Evolutionary conservation across 2,329 filamentous ascomycete genomes (phyloP).

Genomic region (Hirsutella thompsonii): DNA sequence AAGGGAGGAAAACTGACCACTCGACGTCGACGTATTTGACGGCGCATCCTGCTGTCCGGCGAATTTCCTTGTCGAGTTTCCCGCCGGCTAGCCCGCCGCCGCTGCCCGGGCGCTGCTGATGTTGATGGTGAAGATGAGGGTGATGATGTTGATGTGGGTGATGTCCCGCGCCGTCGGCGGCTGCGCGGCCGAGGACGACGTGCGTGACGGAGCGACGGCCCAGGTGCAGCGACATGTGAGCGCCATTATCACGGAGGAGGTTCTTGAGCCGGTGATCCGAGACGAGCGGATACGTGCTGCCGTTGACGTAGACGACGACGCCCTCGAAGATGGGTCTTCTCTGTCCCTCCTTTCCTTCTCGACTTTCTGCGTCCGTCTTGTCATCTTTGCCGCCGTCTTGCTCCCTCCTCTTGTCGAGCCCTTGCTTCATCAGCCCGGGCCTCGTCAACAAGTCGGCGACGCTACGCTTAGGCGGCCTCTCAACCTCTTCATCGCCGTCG

Average conservation of each 20-base stretch:
- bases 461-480: slow-evolving; percentile 41
- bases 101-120: too few relatives aligned
- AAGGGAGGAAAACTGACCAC: slow-evolving; percentile 44
- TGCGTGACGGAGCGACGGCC: slow-evolving; percentile 69
- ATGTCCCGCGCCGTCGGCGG: neutral
- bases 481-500: slow-evolving; percentile 37
- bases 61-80: slow-evolving; percentile 75
- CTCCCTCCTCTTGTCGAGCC: neutral
- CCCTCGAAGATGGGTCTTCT: slow-evolving; percentile 47
- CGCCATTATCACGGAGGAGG: slow-evolving; percentile 63
- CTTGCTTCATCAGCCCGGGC: slow-evolving; percentile 18
- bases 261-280: slow-evolving; percentile 82
- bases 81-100: slow-evolving; percentile 64
- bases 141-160: neutral
- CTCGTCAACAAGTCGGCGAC: slow-evolving; percentile 41
- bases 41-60: slow-evolving; percentile 49
- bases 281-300: slow-evolving; percentile 66
- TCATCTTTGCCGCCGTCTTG: neutral
- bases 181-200: slow-evolving; percentile 46
- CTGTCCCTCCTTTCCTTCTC: slow-evolving; percentile 35
- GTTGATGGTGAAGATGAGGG: too few relatives aligned
- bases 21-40: slow-evolving; percentile 72
- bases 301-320: slow-evolving; percentile 74
- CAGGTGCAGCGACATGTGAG: slow-evolving; percentile 54
- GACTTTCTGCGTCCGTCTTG: slow-evolving; percentile 21